Evolutionary conservation across 805 yeast genomes (phyloP), one percentile per base, ranked within the genome.

Genomic region (Kazachstania africana): DNA sequence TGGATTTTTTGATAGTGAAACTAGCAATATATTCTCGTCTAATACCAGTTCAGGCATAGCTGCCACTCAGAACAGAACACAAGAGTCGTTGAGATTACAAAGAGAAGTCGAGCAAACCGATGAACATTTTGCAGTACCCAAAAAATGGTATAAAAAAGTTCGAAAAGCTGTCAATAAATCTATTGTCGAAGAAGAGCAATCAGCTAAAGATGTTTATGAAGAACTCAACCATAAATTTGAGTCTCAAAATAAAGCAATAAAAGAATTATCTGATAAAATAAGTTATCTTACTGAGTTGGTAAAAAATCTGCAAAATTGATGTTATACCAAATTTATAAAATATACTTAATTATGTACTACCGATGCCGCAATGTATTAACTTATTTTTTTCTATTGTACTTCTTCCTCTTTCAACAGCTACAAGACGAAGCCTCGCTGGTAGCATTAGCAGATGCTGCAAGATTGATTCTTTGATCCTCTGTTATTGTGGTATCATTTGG

Each of bases 91-190:
- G 18, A 53, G 62, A 32, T 53, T 57, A 8, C 91, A 80, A 47
- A 58, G 65, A 20, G 61, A 65, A 18, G 87, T 85, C 1, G 91
- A 81, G 48, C 49, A 51, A 6, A 68, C 63, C 24, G 94, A 83
- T 50, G 82, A 84, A 0, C 72, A 72, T 36, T 80, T 81, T 48
- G 50, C 63, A n/a, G 67, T 69, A 6, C 62, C 68, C 24, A 60
- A 64, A 26, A 45, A 56, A 13, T 83, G 85, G 75, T 62, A 59
- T 15, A 41, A 48, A 10, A 65, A 64, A 17, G 68, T 81, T 16
- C 63, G 65, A 8, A 42, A 50, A 5, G 12, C 16, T 5, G 13
- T 20, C n/a, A 16, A 20, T 4, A 22, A 15, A 10, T 5, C 6
- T 12, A 12, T 27, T n/a, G 5, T 10, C 16, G 17, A 16, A 9